A percentile compares a stretch with the other conserved stretches of the same genome.
Conservation (phyloP, 1,139 yeast genomes). For the Candida pseudocylindracea region DNA sequence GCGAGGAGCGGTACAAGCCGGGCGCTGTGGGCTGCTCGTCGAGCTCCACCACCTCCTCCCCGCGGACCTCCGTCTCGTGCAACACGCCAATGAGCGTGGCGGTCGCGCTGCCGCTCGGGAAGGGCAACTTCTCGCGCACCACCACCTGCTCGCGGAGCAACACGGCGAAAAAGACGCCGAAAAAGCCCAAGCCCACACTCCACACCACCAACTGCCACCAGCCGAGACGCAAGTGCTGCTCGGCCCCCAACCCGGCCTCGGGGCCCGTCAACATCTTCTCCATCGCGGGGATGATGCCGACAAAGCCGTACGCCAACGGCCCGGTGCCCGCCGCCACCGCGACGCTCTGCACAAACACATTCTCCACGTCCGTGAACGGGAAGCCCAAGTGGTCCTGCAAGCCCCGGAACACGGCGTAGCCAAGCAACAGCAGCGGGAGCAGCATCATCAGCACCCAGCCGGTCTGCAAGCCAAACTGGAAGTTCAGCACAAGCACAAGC, state of each 20-base stretch:
- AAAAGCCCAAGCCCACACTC: constrained; percentile 74
- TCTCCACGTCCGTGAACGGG: constrained; percentile 72
- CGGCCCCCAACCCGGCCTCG: constrained; percentile 43
- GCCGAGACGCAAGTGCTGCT: constrained; percentile 13
- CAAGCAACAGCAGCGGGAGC: constrained; percentile 79
- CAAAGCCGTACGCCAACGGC: constrained; percentile 83
- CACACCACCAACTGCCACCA: constrained; percentile 38
- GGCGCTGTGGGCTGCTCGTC: constrained; percentile 9
- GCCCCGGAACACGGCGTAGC: constrained; percentile 57
- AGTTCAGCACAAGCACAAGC: constrained; percentile 63
- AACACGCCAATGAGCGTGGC: constrained; percentile 80
- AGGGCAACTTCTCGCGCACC: constrained; percentile 62
- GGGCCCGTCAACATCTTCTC: constrained; percentile 64
- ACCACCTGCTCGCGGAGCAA: constrained; percentile 74
- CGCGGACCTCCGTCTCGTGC: constrained; percentile 40
- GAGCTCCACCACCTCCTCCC: constrained; percentile 9
- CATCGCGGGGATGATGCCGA: constrained; percentile 93
- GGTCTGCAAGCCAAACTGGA: constrained; percentile 90
- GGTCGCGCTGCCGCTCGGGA: constrained; percentile 93
- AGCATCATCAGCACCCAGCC: constrained; percentile 99
- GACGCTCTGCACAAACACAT: constrained; percentile 76
- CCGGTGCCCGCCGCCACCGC: constrained; percentile 98
- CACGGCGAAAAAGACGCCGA: constrained; percentile 90
- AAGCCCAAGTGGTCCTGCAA: constrained; percentile 5
- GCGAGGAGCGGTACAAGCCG: constrained; percentile 30